These are phyloP conservation scores for Malassezia slooffiae DNA, from an alignment of 1,284 basidiomycete species.

Conservation along the genomic window DNA sequence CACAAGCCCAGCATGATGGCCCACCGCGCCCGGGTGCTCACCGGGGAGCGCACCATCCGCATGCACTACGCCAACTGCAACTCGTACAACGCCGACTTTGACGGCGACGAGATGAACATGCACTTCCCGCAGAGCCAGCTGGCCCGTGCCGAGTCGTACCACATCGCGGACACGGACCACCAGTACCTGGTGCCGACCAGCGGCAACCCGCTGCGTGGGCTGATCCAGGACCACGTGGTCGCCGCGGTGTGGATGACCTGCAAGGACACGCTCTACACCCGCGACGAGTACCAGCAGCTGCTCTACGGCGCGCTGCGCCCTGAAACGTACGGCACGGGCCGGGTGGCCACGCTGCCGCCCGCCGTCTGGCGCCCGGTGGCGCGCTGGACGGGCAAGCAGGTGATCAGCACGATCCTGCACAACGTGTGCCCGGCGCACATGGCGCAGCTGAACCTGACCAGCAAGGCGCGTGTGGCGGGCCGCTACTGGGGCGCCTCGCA, in stretches of 20 bases:
- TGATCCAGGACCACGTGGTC: slow-evolving; percentile 98
- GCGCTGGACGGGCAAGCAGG: slow-evolving; percentile 96
- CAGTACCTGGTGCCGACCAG: slow-evolving; percentile 98
- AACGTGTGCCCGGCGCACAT: slow-evolving; percentile 79
- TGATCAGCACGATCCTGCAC: slow-evolving; percentile 55
- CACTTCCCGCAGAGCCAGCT: slow-evolving; percentile 94
- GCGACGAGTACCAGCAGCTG: slow-evolving; percentile 93
- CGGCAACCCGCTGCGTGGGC: slow-evolving; percentile 88
- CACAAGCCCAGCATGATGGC: slow-evolving; percentile 99
- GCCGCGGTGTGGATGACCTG: slow-evolving; percentile 99
- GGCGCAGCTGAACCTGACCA: slow-evolving; percentile 72
- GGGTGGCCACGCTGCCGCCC: slow-evolving; percentile 73
- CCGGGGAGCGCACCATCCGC: slow-evolving; percentile 95
- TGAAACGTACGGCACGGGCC: slow-evolving; percentile 63
- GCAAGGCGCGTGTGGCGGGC: slow-evolving; percentile 76
- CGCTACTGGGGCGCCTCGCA: slow-evolving; percentile 58
- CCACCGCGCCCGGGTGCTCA: slow-evolving; percentile 80
- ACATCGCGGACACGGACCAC: slow-evolving; percentile 93
- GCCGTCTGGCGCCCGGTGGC: slow-evolving; percentile 81
- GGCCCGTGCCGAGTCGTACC: slow-evolving; percentile 66
- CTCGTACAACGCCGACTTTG: slow-evolving; percentile 99
- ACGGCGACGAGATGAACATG: slow-evolving; percentile 99
- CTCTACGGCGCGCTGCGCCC: slow-evolving; percentile 88
- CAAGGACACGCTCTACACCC: slow-evolving; percentile 84
- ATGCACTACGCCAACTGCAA: slow-evolving; percentile 99